Evolutionary conservation across 2,329 filamentous ascomycete genomes (phyloP).

Genomic region (Fusarium subtropicale): DNA sequence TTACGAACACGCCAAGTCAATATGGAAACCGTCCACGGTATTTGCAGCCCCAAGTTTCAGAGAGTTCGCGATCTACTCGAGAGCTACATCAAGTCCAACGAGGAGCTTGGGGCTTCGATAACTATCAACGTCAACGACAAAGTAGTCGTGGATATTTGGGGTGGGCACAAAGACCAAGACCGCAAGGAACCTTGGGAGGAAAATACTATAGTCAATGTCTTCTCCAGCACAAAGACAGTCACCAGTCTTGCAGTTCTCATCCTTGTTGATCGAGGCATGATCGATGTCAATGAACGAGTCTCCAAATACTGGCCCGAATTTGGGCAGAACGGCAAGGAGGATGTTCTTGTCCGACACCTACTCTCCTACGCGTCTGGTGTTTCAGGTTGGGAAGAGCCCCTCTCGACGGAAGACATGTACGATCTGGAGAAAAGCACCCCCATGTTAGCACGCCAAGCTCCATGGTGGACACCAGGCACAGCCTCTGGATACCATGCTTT

Average conservation of each 20-base stretch:
- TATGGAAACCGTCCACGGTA: not conserved
- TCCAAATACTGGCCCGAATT: constrained; percentile 36
- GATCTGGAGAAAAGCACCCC: not conserved
- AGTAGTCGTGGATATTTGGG: constrained; percentile 3
- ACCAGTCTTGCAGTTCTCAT: constrained; percentile 28
- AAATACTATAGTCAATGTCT: constrained; percentile 18
- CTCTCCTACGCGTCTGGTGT: constrained; percentile 25
- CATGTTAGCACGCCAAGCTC: not conserved
- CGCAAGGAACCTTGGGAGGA: not conserved
- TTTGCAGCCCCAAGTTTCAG: not conserved
- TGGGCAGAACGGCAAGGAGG: constrained; percentile 23
- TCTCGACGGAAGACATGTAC: not conserved
- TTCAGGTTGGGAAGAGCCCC: not conserved
- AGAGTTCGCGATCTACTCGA: not conserved
- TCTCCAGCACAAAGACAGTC: constrained; percentile 30
- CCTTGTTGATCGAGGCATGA: constrained; percentile 18
- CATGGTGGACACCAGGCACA: constrained; percentile 4
- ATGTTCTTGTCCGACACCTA: constrained; percentile 1
- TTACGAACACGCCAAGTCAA: not conserved
- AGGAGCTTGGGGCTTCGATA: constrained; percentile 10
- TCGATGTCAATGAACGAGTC: not conserved
- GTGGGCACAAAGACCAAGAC: not conserved
- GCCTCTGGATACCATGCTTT: constrained; percentile 4
- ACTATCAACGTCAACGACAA: constrained; percentile 1
- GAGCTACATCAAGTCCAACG: not conserved